Conservation (phyloP, 176 grass and related monocot species). For the Cocos nucifera region DNA sequence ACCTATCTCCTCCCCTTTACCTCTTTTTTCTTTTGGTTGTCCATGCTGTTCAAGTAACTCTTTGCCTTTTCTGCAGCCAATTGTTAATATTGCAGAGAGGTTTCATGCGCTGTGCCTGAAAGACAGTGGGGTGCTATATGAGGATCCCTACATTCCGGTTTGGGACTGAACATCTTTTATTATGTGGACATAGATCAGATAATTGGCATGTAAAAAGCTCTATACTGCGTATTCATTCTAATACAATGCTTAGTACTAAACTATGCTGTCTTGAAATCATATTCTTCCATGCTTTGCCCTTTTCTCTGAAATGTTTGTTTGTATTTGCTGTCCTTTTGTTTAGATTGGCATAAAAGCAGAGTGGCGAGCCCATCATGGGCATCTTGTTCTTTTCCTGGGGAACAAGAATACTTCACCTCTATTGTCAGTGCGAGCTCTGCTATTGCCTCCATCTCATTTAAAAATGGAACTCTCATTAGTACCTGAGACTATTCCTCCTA, state of each 20-base stretch:
- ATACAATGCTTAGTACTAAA: too few species aligned
- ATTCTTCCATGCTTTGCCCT: background rate
- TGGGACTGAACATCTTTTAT: background rate
- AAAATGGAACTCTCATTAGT: constrained; percentile 77
- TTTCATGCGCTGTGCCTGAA: constrained; percentile 77
- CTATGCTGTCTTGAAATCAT: background rate
- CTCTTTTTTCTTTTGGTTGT: constrained; percentile 15
- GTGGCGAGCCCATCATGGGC: constrained; percentile 81
- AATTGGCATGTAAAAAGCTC: too few species aligned
- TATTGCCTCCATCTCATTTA: constrained; percentile 81
- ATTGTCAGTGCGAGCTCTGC: constrained; percentile 45
- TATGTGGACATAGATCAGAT: too few species aligned
- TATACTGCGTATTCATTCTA: too few species aligned
- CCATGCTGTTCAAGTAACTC: constrained; percentile 18
- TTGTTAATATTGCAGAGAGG: constrained; percentile 69
- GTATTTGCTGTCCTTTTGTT: constrained; percentile 14
- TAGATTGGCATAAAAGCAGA: constrained; percentile 97
- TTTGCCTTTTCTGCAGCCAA: constrained; percentile 45
- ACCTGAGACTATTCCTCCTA: constrained; percentile 91
- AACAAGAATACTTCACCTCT: constrained; percentile 93
- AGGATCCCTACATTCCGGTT: constrained; percentile 92
- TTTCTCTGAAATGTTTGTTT: constrained; percentile 4
- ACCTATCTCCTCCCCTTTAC: background rate
- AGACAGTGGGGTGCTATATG: constrained; percentile 92
- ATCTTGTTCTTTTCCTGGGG: constrained; percentile 84